phyloP scores from a whole-genome alignment of 2,329 filamentous ascomycete genomes.

The Arthrobotrys sphaeroides region DNA sequence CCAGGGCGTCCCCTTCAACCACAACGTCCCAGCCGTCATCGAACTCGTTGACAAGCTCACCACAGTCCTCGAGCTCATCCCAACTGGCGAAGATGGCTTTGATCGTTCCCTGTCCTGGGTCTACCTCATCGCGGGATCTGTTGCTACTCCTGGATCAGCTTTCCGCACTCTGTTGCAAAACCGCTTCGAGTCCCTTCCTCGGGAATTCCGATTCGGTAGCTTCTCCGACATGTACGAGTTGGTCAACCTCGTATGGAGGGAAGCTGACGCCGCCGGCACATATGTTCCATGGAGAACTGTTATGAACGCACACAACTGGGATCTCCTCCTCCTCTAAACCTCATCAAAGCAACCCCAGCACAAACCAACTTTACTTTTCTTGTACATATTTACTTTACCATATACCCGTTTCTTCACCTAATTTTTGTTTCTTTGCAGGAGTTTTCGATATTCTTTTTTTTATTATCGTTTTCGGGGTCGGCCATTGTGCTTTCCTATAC shows the following conservation, averaged over 20 bases:
- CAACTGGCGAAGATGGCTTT: conserved; percentile 80
- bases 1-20: conserved; percentile 68
- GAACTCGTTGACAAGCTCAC: conserved; percentile 81
- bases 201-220: conserved; percentile 80
- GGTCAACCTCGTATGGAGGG: conserved; percentile 81
- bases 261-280: conserved; percentile 71
- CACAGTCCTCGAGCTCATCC: conserved; percentile 80
- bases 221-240: conserved; percentile 84
- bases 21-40: conserved; percentile 76
- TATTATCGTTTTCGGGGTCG: conserved; percentile 15
- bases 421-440: conserved; percentile 14
- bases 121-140: conserved; percentile 83
- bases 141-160: conserved; percentile 74
- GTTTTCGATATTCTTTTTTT: conserved; percentile 21
- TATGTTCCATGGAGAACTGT: conserved; percentile 92
- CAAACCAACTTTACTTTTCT: conserved; percentile 6
- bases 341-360: neutral
- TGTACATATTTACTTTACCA: conserved; percentile 52
- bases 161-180: conserved; percentile 83
- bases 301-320: conserved; percentile 91
- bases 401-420: conserved; percentile 44
- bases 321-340: conserved; percentile 83
- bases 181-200: conserved; percentile 77
- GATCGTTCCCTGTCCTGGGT: conserved; percentile 95
- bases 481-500: conserved; percentile 25